Base-by-base conservation (phyloP, 2,329 filamentous ascomycete genomes). In the Dothideomycetidae sp. region DNA sequence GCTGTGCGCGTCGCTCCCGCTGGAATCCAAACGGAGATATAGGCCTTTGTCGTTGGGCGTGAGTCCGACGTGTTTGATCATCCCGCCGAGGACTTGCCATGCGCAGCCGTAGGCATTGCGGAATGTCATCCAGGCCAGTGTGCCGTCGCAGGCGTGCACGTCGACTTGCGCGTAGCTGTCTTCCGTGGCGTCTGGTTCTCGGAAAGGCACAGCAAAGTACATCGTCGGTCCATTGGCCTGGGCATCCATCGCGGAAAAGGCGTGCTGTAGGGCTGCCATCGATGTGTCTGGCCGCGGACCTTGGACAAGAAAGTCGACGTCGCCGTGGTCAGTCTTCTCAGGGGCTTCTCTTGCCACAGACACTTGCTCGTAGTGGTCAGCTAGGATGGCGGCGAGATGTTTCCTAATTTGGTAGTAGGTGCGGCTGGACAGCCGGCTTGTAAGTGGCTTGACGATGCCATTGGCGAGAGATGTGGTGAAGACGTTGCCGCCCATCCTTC, bases 61-160 rank as follows among this genome's bases (percentile, higher is more conserved):
- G 23, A 73, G 68, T n/a, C 37, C 36, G 23, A 40, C 35, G 0
- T 67, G 68, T 0, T 76, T 68, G 43, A 82, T 71, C 5, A 66
- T 70, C 12, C 68, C 63, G 4, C 80, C 78, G 0, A 88, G 52
- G 5, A 75, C 65, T 42, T 72, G 78, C 67, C 75, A 75, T 2
- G 74, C 49, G 47, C 88, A 81, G n/a, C 79, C 78, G 47, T 88
- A 81, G 0, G 72, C 69, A 28, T 78, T 66, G 46, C 73, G 73
- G 57, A 85, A 84, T 3, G 72, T 55, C 26, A 67, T 63, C 80
- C 81, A 88, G 18, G 61, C 44, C 70, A 65, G 37, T 55, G 48
- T 10, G 57, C 34, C 11, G 44, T 59, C 47, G 40, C 67, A 74
- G 15, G 77, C 52, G 18, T 71, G 66, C 1, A 88, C 53, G 50